Base-by-base conservation (phyloP, 768 basidiomycete species). In the Tubosaeta sp. region DNA sequence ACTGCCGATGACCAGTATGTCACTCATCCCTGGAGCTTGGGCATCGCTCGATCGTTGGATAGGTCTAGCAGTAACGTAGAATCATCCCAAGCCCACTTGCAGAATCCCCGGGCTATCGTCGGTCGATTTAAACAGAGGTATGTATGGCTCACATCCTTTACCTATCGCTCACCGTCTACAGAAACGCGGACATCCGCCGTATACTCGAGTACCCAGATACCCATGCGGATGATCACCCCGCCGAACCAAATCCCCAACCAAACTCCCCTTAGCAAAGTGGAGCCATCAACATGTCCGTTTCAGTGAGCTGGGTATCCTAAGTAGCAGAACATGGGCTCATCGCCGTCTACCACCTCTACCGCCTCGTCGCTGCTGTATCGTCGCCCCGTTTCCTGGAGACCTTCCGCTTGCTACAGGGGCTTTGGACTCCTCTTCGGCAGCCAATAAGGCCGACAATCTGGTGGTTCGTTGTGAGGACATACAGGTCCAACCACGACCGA, bases 91-190 rank as follows among this genome's bases (percentile, higher is more conserved):
- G 43, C 59, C 6, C 44, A 49, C 46, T 33, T 64, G 14, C 69
- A 67, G 48, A 74, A 80, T 26, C 79, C 83, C 13, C 75, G 76
- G 22, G 67, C 72, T 9, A 70, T 79, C 25, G 69, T 90, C 11
- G 66, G 79, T 2, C 83, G 80, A 59, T 90, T 85, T 66, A 88
- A 84, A 65, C 79, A 84, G 54, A 81, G 86, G 88, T 84, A 54
- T 25, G 67, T 26, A 12, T 13, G 35, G 3, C 17, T 26, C 25
- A 11, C 26, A 10, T 33, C 27, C 26, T n/a, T 39, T 19, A 31
- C 55, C 59, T 50, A 45, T 31, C 35, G 32, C 41, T 57, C 53
- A 63, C 34, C 26, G 34, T 25, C 37, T 22, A 27, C 59, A 84
- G 83, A 61, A 84, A 84, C 57, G 63, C 71, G 2, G 67, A 75